Evolutionary conservation across 805 yeast genomes (phyloP), one percentile per base, ranked within the genome.

Genomic region (Hanseniaspora guilliermondii): DNA sequence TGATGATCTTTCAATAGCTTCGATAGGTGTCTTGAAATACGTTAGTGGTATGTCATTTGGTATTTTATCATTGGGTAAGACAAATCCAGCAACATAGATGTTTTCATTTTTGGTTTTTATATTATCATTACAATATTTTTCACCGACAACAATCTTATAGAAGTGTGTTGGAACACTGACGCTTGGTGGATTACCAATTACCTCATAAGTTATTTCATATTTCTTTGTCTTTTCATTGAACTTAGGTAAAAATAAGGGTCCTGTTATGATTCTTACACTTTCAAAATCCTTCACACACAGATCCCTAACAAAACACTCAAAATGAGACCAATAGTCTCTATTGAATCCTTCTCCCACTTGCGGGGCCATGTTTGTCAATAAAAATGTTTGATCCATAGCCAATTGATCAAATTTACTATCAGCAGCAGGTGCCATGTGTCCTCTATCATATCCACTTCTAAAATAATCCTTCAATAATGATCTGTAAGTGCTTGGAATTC

Each of bases 311-410:
- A 93, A 93, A 62, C 85, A 85, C 68, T 93, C 98, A 57, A 93
- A 79, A 66, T 88, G 96, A 0, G 97, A 95, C 98, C 98, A 93
- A 66, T 93, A 85, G 66, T 93, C 97, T 61, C 98, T 76, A 70
- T 93, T 93, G 72, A 93, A 93, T 0, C 98, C 98, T 5, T 84
- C 95, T 3, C 98, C 98, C 3, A 93, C 96, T 67, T 93, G 98
- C 1, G 98, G 98, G 7, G 94, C 79, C 76, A 93, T 91, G 68
- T 93, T 93, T 6, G 95, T 83, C 61, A 93, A 71, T 59, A 73
- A 79, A 64, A 93, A 93, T 0, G 98, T 93, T 66, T 91, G 95
- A 68, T 93, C 83, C 97, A 93, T 91, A 19, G 97, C 97, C 19
- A 66, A 61, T 68, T 93, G 98, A 33, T 80, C 79, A 70, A 80